Evolutionary conservation across 1,284 basidiomycete genomes (phyloP).

Genomic region (Malassezia caprae): DNA sequence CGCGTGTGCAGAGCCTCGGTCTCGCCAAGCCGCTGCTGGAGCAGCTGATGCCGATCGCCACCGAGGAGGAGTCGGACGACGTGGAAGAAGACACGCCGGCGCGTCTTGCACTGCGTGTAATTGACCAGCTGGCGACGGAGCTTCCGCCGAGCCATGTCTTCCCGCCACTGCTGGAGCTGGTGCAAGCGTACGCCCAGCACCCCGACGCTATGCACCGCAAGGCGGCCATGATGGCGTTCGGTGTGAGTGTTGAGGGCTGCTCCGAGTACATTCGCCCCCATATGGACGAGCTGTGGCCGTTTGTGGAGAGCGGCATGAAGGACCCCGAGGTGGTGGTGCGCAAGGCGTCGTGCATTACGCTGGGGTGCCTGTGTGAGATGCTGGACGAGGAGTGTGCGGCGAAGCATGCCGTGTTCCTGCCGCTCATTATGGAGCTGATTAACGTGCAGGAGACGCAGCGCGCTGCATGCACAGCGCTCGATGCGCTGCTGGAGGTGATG

Average conservation of each 20-base stretch:
- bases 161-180: slow-evolving; percentile 66
- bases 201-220: slow-evolving; percentile 60
- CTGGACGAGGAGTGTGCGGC: slow-evolving; percentile 83
- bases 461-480: slow-evolving; percentile 87
- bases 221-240: slow-evolving; percentile 89
- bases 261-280: slow-evolving; percentile 94
- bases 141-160: slow-evolving; percentile 94
- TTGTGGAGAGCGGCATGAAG: slow-evolving; percentile 77
- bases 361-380: slow-evolving; percentile 96
- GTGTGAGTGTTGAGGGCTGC: slow-evolving; percentile 92
- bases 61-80: slow-evolving; percentile 78
- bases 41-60: slow-evolving; percentile 84
- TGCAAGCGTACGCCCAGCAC: slow-evolving; percentile 49
- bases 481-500: slow-evolving; percentile 89
- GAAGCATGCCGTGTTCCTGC: slow-evolving; percentile 74
- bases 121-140: slow-evolving; percentile 84
- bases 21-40: slow-evolving; percentile 79
- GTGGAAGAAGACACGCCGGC: slow-evolving; percentile 77
- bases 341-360: slow-evolving; percentile 86
- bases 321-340: slow-evolving; percentile 77
- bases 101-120: slow-evolving; percentile 83
- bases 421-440: slow-evolving; percentile 60
- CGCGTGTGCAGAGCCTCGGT: slow-evolving; percentile 77
- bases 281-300: slow-evolving; percentile 84
- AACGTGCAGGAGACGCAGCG: slow-evolving; percentile 79